Conservation (phyloP, 768 basidiomycete genomes). For the Tulasnella sp. region DNA sequence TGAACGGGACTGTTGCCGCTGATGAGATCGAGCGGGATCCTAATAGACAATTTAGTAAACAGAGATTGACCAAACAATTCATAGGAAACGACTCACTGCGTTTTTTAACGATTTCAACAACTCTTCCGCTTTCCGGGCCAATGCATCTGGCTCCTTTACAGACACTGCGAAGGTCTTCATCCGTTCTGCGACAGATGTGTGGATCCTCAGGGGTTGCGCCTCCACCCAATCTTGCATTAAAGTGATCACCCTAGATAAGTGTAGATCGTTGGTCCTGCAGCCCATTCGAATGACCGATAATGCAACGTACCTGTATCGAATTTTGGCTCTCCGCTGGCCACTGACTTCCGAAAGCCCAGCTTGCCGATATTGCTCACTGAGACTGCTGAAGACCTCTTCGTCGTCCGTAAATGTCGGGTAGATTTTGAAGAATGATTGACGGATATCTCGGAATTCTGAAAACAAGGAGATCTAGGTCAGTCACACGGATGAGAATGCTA, state of each 20-base stretch:
- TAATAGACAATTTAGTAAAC: neutral
- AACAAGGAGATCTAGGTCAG: neutral
- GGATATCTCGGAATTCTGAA: conserved; percentile 23
- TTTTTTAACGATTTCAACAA: neutral
- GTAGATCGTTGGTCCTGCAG: neutral
- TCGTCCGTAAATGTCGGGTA: conserved; percentile 35
- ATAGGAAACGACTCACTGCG: neutral
- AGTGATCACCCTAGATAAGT: neutral
- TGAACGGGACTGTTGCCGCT: neutral
- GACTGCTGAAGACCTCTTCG: conserved; percentile 29
- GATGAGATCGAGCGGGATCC: neutral
- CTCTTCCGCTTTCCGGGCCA: neutral
- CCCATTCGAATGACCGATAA: neutral
- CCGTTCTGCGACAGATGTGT: neutral
- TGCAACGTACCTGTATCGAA: conserved; percentile 7
- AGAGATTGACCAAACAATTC: neutral
- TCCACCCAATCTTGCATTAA: neutral
- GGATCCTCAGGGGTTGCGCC: neutral
- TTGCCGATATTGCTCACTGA: conserved; percentile 32
- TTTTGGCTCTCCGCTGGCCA: neutral
- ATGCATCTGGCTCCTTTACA: neutral
- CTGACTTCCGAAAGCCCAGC: conserved; percentile 13
- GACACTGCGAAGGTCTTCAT: neutral
- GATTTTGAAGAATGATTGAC: conserved; percentile 31
- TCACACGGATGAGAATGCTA: neutral